phyloP scores from a whole-genome alignment of 768 basidiomycete genomes.

The Coprinellus micaceus region DNA sequence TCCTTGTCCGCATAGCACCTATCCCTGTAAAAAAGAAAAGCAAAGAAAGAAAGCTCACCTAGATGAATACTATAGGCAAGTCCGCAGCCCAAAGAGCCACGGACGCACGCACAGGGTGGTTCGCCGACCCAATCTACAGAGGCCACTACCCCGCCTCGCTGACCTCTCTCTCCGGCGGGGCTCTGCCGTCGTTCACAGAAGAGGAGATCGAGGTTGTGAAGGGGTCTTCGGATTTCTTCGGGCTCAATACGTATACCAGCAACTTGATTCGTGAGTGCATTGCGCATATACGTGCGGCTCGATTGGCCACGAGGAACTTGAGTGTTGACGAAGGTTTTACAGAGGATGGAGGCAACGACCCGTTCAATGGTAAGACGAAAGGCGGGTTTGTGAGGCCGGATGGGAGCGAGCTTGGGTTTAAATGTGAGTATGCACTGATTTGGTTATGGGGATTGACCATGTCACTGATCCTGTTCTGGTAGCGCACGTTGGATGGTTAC shows the following conservation, averaged over 20 bases:
- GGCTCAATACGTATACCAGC: slow-evolving; percentile 64
- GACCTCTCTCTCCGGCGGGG: slow-evolving; percentile 43
- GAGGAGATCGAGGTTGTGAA: slow-evolving; percentile 55
- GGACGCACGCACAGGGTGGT: slow-evolving; percentile 16
- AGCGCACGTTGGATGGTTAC: slow-evolving; percentile 63
- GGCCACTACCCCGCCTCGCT: slow-evolving; percentile 60
- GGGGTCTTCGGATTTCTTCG: slow-evolving; percentile 65
- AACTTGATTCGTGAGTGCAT: slow-evolving; percentile 49
- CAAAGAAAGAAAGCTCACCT: no score
- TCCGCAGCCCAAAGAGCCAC: background rate
- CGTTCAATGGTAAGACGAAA: slow-evolving; percentile 52
- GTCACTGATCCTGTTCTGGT: background rate
- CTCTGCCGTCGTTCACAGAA: slow-evolving; percentile 51
- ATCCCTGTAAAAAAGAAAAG: no score
- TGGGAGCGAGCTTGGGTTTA: slow-evolving; percentile 54
- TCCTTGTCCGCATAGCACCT: background rate
- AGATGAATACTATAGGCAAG: no score
- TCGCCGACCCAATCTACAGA: slow-evolving; percentile 62
- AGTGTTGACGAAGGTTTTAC: background rate
- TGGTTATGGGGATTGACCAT: background rate
- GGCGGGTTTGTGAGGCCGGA: slow-evolving; percentile 53
- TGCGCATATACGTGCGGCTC: background rate
- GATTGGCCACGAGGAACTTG: background rate
- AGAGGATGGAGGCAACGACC: slow-evolving; percentile 56
- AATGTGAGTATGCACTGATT: slow-evolving; percentile 37